Evolutionary conservation across 2,329 filamentous ascomycete species (phyloP), one percentile per base, ranked within the genome.

Genomic region (Botrytis fragariae): DNA sequence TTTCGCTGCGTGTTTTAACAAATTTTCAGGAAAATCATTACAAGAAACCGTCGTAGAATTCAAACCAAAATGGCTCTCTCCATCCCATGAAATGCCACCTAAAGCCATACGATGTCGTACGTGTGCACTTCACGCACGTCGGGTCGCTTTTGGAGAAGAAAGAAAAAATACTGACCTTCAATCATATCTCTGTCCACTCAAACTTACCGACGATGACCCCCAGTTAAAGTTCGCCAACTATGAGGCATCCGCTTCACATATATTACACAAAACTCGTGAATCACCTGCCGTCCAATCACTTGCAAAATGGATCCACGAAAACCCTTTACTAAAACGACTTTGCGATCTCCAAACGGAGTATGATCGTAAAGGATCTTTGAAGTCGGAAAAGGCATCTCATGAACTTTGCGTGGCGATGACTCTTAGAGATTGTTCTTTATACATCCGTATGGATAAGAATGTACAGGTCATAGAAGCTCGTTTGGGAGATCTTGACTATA

Each of bases 31-130:
- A 10, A 42, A 71, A 74, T 72, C 35, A 22, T 78, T 81, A 0
- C 79, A 79, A 5, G 78, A 84, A 68, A 77, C 82, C 9, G 80
- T 92, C 45, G 83, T 93, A 72, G 92, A 95, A 80, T 92, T 95
- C 83, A 96, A 96, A 81, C 93, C 93, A 22, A 96, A 96, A 82
- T 96, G 93, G 93, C 87, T 96, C 39, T 83, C 86, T 14, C 92
- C 94, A 80, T 95, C 92, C 3, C 92, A 91, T 6, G 90, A 88
- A 54, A 92, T 93, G 0, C 93, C 93, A 1, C 39, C 80, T 0
- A 82, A 83, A 42, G 88, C 92, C 59, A 87, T 84, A 69, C 86
- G 92, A 69, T 96, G 93, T 82, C 89, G 93, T 45, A 94, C 91
- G 57, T 96, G 93, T 80, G 93, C 93, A 74, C 77, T 44, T 42